A percentile compares a stretch with the other conserved stretches of the same genome.
These are phyloP conservation scores for Rhynchosporium secalis DNA, from an alignment of 2,329 filamentous ascomycete species.

Conservation along the genomic window DNA sequence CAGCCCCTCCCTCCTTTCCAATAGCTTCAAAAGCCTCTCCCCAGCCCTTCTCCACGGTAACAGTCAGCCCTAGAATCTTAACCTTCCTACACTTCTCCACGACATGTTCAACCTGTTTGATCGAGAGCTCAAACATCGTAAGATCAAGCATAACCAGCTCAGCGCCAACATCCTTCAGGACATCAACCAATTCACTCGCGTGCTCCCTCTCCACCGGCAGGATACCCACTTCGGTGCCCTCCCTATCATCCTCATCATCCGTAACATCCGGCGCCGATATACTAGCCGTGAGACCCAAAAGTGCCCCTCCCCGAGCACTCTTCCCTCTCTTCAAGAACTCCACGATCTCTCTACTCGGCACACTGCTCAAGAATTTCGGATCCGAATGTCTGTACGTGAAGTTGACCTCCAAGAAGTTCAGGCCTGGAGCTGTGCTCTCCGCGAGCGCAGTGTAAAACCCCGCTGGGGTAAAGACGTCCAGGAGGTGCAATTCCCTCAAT, in stretches of 20 bases:
- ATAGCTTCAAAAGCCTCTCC: conserved; percentile 26
- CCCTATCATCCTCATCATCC: conserved; percentile 33
- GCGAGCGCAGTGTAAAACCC: conserved; percentile 43
- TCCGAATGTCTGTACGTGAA: conserved; percentile 48
- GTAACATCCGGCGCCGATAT: conserved; percentile 27
- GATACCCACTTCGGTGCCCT: conserved; percentile 32
- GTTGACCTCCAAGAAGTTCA: conserved; percentile 48
- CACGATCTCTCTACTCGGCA: conserved; percentile 25
- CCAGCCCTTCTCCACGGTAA: conserved; percentile 40
- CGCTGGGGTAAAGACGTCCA: conserved; percentile 48
- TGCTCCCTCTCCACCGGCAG: conserved; percentile 17
- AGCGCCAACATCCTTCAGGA: conserved; percentile 33
- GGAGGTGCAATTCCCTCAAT: conserved; percentile 47
- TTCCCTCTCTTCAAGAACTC: conserved; percentile 18
- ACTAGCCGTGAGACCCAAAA: conserved; percentile 27
- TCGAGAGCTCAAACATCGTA: conserved; percentile 45
- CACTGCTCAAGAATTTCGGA: conserved; percentile 24
- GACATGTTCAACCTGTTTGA: conserved; percentile 40
- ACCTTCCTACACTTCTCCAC: conserved; percentile 42
- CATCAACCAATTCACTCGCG: conserved; percentile 17
- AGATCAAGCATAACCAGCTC: conserved; percentile 38
- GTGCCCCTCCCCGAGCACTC: neutral
- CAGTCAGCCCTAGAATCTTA: conserved; percentile 43
- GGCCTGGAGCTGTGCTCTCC: conserved; percentile 30
- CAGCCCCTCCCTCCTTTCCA: conserved; percentile 15